Conservation (phyloP, 2,329 filamentous ascomycete species). For the Aotearoamyces nothofagi region DNA sequence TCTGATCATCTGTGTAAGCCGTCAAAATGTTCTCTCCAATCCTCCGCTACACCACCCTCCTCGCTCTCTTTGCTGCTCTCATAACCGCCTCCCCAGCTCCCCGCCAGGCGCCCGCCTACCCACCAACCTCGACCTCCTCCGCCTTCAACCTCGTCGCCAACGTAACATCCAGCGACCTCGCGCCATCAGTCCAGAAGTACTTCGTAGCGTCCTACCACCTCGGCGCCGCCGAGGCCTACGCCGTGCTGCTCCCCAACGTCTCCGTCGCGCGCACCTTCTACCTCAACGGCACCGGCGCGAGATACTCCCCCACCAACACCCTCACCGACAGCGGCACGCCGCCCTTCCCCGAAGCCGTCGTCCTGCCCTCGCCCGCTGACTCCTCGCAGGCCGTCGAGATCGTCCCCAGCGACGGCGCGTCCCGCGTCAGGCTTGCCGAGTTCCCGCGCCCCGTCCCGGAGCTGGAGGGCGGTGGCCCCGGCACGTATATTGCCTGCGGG, state of each 20-base stretch:
- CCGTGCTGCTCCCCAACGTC: constrained; percentile 18
- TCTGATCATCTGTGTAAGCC: no score
- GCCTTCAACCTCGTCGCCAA: constrained; percentile 28
- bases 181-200: constrained; percentile 25
- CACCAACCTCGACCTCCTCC: constrained; percentile 5
- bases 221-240: constrained; percentile 25
- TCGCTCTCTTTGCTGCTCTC: constrained; percentile 7
- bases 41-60: constrained; percentile 4
- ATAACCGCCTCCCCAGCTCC: constrained; percentile 5
- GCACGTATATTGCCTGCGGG: constrained; percentile 28
- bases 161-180: constrained; percentile 26
- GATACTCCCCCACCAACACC: constrained; percentile 19
- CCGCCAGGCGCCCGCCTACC: constrained; percentile 5
- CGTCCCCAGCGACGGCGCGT: constrained; percentile 23
- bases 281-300: constrained; percentile 28
- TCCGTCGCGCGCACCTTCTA: constrained; percentile 26
- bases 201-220: constrained; percentile 26
- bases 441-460: constrained; percentile 22
- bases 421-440: constrained; percentile 20
- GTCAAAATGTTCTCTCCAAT: constrained; percentile 6
- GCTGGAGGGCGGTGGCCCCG: constrained; percentile 12
- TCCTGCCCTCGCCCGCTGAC: no score
- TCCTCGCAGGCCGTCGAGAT: constrained; percentile 19
- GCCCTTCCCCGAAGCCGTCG: constrained; percentile 23
- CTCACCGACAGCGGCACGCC: constrained; percentile 27